Evolutionary conservation across 805 yeast genomes (phyloP), one percentile per base, ranked within the genome.

Genomic region (Kodamaea hsintzibuensis): DNA sequence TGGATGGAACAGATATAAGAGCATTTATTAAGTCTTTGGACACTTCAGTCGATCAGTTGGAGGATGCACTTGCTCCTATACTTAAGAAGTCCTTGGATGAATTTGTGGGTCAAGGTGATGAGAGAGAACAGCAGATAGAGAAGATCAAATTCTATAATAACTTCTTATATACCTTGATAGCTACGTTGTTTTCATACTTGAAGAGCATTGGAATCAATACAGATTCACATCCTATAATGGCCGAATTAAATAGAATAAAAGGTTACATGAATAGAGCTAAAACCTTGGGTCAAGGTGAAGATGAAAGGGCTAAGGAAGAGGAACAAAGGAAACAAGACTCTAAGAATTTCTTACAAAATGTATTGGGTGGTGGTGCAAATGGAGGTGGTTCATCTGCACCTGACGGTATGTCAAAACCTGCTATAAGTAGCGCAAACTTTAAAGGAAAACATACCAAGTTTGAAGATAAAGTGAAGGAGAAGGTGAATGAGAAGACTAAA

Each of bases 171-270:
- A 72, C 82, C 1, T 60, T 85, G 25, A 73, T 83, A 8, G 84
- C 91, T 0, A 62, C 84, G 17, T 71, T 83, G 52, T 86, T 81
- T 66, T 79, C 87, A 3, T 82, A 84, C 61, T 66, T 87, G 54
- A 84, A 87, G 58, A 63, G 84, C 0, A 70, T 70, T 13, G 93
- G 93, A 1, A 67, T 76, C 13, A 82, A 84, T 54, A 80, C 86
- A 1, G 77, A 76, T 9, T 65, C 69, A 6, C 90, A 87, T 59
- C 84, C 86, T 1, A 80, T 91, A 17, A 83, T 85, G 84, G 71
- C 71, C 30, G 96, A 88, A 62, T 71, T 89, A 50, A 76, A 73
- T 7, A 74, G 91, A 56, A 85, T 89, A 42, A 88, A 86, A 65
- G 63, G 76, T n/a, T 87, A 86, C 59, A 86, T 88, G 84, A 78